Evolutionary conservation across 305 asterid species (phyloP).

Genomic region (Solanum hybrid): DNA sequence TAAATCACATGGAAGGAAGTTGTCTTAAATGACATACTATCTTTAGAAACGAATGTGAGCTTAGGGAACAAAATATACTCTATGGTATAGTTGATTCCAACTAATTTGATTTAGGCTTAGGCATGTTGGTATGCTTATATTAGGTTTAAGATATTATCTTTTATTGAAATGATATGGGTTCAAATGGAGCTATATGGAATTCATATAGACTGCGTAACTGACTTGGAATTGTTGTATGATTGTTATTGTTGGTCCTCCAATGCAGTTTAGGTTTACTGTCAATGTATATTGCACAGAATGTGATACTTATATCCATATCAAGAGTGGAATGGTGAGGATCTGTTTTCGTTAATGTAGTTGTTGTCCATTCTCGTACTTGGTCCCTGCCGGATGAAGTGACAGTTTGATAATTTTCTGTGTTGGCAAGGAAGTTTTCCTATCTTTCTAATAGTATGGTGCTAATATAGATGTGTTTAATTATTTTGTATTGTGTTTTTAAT

Average conservation of each 20-base stretch:
- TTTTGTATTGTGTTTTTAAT: neutral
- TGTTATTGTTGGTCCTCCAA: neutral
- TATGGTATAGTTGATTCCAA: neutral
- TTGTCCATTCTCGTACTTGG: neutral
- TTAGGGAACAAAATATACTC: neutral
- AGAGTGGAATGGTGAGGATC: neutral
- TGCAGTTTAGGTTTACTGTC: neutral
- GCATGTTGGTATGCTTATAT: neutral
- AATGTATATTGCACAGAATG: neutral
- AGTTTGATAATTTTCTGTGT: neutral
- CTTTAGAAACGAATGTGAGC: neutral
- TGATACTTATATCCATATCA: neutral
- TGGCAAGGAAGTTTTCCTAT: neutral
- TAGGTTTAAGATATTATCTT: neutral
- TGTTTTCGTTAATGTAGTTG: neutral
- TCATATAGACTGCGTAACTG: neutral
- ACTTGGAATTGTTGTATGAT: neutral
- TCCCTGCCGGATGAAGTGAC: neutral
- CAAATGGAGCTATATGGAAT: neutral
- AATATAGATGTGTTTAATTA: neutral
- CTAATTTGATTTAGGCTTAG: neutral
- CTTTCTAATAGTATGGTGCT: neutral
- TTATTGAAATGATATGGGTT: neutral
- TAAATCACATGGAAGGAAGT: neutral
- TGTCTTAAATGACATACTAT: neutral